Evolutionary conservation across 1,139 yeast species (phyloP).

Genomic region (Hyphopichia fennica): DNA sequence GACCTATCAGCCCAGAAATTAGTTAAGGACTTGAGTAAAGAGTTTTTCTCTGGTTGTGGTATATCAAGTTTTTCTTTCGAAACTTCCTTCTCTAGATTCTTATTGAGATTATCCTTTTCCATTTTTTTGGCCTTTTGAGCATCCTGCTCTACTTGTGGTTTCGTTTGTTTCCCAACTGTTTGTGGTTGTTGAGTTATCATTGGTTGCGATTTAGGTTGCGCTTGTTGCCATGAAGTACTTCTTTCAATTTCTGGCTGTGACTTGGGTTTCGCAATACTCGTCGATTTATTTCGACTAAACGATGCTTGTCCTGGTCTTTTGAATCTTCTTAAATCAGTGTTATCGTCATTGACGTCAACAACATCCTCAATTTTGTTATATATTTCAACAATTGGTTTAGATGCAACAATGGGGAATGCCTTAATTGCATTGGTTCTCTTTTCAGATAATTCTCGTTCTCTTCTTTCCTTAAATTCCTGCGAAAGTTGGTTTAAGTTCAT

Average conservation of each 20-base stretch:
- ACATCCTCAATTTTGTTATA: constrained; percentile 90
- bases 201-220: neutral
- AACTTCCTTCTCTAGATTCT: constrained; percentile 4
- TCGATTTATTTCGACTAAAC: neutral
- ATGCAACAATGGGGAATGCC: constrained; percentile 73
- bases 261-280: neutral
- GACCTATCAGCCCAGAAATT: constrained; percentile 98
- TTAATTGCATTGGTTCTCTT: constrained; percentile 58
- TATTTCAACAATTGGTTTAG: constrained; percentile 89
- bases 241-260: neutral
- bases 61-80: constrained; percentile 16
- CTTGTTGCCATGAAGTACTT: neutral
- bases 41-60: constrained; percentile 63
- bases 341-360: constrained; percentile 40
- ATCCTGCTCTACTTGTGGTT: neutral
- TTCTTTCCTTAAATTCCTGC: constrained; percentile 80
- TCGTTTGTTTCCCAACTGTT: neutral
- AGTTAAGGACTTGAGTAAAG: constrained; percentile 79
- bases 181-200: neutral
- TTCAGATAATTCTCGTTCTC: constrained; percentile 67
- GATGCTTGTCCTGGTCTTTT: neutral
- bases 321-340: neutral
- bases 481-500: constrained; percentile 82
- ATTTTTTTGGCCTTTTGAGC: neutral
- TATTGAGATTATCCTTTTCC: constrained; percentile 1